Evolutionary conservation across 164 flowering plant genomes (phyloP), one percentile per base, ranked within the genome.

Genomic region (Echeveria elegans): DNA sequence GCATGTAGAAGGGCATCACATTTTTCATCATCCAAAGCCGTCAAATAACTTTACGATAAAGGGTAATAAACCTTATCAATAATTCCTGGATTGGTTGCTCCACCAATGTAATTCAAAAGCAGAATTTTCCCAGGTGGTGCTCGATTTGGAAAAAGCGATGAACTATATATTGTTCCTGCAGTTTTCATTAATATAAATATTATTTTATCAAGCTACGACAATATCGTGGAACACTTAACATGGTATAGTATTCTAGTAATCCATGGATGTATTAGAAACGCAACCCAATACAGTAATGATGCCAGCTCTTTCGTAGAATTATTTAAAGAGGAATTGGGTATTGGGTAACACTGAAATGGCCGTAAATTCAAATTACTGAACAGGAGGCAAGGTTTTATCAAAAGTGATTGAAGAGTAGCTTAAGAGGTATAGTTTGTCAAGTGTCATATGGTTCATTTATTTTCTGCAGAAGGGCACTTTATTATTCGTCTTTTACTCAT

Each of bases 151-250:
- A 94, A 94, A 60, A 94, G 95, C 9, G 93, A 84, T 69, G 97
- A 91, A 79, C 98, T 89, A 81, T 94, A 91, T 76, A 90, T 84
- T 38, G 98, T 94, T 76, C 97, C 98, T 94, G 82, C 67, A 69
- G 21, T 50, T 72, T 28, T 56, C 65, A 68, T 67, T 10, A 36
- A 71, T 48, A 61, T 28, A 6, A 21, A 63, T 3, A 40, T 18
- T 12, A 32, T 63, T 28, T 36, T n/a, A 63, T 21, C 41, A 32
- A 37, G 29, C 6, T 16, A 63, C 41, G 14, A 21, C 41, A 32
- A n/a, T 15, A 37, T 21, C 37, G 45, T 34, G 6, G 18, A 34
- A 19, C 26, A 63, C 21, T 4, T 36, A 37, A 63, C 37, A 26
- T 1, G 11, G 23, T 31, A 31, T 29, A 1, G 0, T 47, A 47